These are phyloP conservation scores for Trichophyton rubrum DNA, from an alignment of 2,329 filamentous ascomycete genomes.

Conservation along the genomic window DNA sequence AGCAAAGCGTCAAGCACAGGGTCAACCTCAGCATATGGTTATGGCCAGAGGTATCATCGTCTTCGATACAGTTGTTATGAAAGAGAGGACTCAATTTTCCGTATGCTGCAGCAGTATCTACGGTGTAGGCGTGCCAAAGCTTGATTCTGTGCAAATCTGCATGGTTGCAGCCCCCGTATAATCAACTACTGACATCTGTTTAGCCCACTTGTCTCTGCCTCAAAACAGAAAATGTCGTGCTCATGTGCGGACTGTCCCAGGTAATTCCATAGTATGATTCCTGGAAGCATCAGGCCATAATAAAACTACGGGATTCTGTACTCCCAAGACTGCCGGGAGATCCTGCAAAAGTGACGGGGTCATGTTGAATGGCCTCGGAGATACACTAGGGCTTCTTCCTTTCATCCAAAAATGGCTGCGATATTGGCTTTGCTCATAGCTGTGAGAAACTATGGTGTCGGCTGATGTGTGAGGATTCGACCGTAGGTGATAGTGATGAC, in stretches of 20 bases:
- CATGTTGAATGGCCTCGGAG: no score
- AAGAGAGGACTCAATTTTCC: constrained; percentile 10
- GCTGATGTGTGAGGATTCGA: constrained; percentile 5
- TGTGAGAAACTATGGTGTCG: constrained; percentile 13
- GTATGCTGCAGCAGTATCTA: constrained; percentile 14
- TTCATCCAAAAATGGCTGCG: not conserved
- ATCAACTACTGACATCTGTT: constrained; percentile 13
- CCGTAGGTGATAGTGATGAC: no score
- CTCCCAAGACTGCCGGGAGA: not conserved
- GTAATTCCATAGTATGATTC: not conserved
- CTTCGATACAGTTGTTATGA: not conserved
- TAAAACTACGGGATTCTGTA: not conserved
- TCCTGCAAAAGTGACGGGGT: not conserved
- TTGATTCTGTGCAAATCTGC: constrained; percentile 15
- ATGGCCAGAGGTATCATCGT: not conserved
- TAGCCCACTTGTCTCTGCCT: constrained; percentile 14
- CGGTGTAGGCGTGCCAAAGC: constrained; percentile 15
- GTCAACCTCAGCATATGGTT: not conserved
- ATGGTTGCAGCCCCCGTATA: constrained; percentile 16
- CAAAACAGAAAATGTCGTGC: constrained; percentile 8
- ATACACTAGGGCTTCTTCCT: not conserved
- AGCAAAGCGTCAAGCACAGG: not conserved
- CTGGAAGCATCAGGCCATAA: constrained; percentile 3
- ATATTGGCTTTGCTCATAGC: constrained; percentile 9
- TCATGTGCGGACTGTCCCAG: not conserved